Evolutionary conservation across 1,284 basidiomycete species (phyloP), one percentile per base, ranked within the genome.

Genomic region (Sanghuangporus sanghuang): DNA sequence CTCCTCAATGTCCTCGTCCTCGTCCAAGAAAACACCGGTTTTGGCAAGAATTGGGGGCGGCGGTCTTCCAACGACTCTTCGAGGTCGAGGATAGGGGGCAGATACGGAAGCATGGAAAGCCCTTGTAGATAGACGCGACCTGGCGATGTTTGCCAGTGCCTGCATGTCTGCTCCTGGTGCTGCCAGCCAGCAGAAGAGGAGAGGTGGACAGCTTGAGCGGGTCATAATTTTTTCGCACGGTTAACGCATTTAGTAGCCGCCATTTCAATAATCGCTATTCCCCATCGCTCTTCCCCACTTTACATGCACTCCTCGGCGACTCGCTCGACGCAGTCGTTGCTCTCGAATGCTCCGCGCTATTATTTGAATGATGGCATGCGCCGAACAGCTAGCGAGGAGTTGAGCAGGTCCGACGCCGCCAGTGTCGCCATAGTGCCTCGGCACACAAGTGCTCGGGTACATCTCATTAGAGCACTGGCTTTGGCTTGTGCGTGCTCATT

Each of bases 401-500:
- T 36, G 7, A 55, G 38, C 16, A 35, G 62, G 39, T 16, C 32
- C 11, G 46, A 21, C 36, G 14, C 14, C 38, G 53, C 6, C 0
- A 6, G 7, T n/a, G 44, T n/a, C 44, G 21, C 44, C 27, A 32
- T 32, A 49, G 42, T 40, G 21, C 50, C 53, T 57, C 39, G 40
- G 23, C 44, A 14, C 46, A 65, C 67, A 35, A 61, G 68, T 65
- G 61, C 71, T 16, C 68, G 79, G 66, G 79, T 80, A 2, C 78
- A 79, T 57, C 73, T 84, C 66, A 76, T 89, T 27, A 78, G 87
- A 50, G 71, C 75, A 1, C 69, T 90, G 27, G 90, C 90, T 7
- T 77, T 92, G 6, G 71, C 90, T 1, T 90, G 88, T 67, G 88
- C 89, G 27, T 92, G 90, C 70, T 85, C 84, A 50, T 73, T 92